Percentiles rank a stretch among this genome's conserved stretches.
phyloP scores from a whole-genome alignment of 2,329 filamentous ascomycete species.

The Fusarium albosuccineum region DNA sequence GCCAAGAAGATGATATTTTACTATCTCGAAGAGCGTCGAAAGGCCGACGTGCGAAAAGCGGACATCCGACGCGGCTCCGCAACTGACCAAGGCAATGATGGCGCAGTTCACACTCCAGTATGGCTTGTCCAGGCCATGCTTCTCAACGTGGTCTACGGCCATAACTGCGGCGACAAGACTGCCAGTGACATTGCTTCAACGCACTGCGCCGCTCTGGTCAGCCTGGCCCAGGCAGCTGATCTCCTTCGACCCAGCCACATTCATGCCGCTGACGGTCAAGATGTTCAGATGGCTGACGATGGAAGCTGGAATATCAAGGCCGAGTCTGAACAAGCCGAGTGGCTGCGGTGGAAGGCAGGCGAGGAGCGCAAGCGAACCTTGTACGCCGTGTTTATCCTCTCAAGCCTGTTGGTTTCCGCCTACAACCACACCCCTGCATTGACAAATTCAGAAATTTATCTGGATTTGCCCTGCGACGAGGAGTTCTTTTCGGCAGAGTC shows the following conservation, averaged over 20 bases:
- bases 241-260: slow-evolving; percentile 65
- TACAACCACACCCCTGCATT: slow-evolving; percentile 94
- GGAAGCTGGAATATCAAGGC: slow-evolving; percentile 60
- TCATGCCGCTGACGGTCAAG: slow-evolving; percentile 61
- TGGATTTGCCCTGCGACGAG: slow-evolving; percentile 93
- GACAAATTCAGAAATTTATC: slow-evolving; percentile 91
- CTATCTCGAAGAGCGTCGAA: slow-evolving; percentile 91
- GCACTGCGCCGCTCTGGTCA: slow-evolving; percentile 91
- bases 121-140: slow-evolving; percentile 99
- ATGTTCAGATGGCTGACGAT: slow-evolving; percentile 70
- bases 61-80: slow-evolving; percentile 68
- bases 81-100: slow-evolving; percentile 66
- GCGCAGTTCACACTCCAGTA: slow-evolving; percentile 80
- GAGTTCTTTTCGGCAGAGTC: slow-evolving; percentile 89
- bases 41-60: slow-evolving; percentile 80
- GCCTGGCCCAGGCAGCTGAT: slow-evolving; percentile 89
- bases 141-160: slow-evolving; percentile 93
- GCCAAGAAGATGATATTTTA: slow-evolving; percentile 96
- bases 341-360: slow-evolving; percentile 87
- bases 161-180: slow-evolving; percentile 92
- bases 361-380: slow-evolving; percentile 95
- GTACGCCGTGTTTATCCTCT: slow-evolving; percentile 91
- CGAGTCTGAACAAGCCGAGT: slow-evolving; percentile 68
- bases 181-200: slow-evolving; percentile 93
- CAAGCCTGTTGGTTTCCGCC: slow-evolving; percentile 88